Percentiles rank a stretch among this genome's conserved stretches.
Evolutionary conservation across 495 filamentous ascomycete genomes (phyloP).

Genomic region (Aspergillus incahuasiensis): DNA sequence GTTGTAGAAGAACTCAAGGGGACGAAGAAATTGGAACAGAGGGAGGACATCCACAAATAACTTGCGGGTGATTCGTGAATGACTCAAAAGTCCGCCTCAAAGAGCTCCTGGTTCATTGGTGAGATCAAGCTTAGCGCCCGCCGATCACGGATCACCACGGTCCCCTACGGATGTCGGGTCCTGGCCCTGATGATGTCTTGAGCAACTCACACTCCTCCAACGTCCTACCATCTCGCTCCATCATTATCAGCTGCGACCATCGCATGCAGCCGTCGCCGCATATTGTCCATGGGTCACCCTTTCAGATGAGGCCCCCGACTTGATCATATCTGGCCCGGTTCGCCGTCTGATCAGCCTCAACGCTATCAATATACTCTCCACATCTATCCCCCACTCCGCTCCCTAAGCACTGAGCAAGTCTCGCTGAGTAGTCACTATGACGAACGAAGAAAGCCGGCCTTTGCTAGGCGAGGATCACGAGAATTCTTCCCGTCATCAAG

Average conservation of each 20-base stretch:
- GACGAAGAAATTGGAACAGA: background rate
- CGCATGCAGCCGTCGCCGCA: background rate
- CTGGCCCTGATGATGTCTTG: background rate
- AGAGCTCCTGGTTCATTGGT: background rate
- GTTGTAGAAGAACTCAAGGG: background rate
- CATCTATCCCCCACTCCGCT: constrained; percentile 11
- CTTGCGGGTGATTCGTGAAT: background rate
- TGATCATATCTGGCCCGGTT: background rate
- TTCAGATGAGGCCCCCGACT: constrained; percentile 1
- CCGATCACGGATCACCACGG: background rate
- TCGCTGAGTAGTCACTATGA: constrained; percentile 24
- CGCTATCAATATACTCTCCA: background rate
- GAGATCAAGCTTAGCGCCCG: constrained; percentile 49
- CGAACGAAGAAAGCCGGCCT: constrained; percentile 32
- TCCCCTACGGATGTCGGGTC: background rate
- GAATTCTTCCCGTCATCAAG: constrained; percentile 16
- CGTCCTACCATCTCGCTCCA: background rate
- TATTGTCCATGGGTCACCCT: background rate
- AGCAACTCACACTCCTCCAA: constrained; percentile 49
- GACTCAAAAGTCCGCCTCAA: background rate
- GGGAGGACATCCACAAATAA: background rate
- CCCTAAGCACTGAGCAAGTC: background rate
- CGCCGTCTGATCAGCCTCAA: constrained; percentile 1
- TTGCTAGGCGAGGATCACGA: constrained; percentile 25
- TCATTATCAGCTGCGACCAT: background rate